Percentiles rank a stretch among this genome's conserved stretches.
Conservation (phyloP, 441 rosid genomes). For the Populus hybrid region DNA sequence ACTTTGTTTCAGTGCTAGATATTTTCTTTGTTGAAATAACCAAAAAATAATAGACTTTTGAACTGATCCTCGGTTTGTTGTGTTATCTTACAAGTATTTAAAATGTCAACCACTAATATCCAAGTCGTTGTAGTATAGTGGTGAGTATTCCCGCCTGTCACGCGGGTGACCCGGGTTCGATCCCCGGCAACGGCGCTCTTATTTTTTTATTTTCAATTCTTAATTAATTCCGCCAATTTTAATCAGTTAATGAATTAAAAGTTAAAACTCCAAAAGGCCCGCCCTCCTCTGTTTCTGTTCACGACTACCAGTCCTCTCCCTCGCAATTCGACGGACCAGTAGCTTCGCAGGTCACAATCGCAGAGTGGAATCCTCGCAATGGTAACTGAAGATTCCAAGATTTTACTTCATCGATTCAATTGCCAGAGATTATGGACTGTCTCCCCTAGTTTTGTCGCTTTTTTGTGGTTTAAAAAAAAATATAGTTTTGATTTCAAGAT, state of each 20-base stretch:
- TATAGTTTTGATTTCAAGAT: too few species aligned
- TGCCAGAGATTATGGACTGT: slow-evolving; percentile 88
- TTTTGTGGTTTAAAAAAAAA: too few species aligned
- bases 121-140: slow-evolving; percentile 67
- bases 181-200: slow-evolving; percentile 72
- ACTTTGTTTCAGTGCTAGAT: too few species aligned
- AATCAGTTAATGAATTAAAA: too few species aligned
- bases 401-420: slow-evolving; percentile 80
- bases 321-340: slow-evolving; percentile 68
- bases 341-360: slow-evolving; percentile 79
- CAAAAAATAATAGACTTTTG: too few species aligned
- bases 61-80: too few species aligned
- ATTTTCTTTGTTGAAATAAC: too few species aligned
- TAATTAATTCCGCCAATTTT: too few species aligned
- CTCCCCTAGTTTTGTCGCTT: slow-evolving; percentile 45
- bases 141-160: slow-evolving; percentile 95
- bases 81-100: accelerated
- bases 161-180: slow-evolving; percentile 93
- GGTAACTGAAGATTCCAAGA: slow-evolving; percentile 83
- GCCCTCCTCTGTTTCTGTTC: too few species aligned
- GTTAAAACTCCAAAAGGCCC: too few species aligned
- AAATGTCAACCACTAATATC: accelerated
- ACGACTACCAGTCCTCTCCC: too few species aligned
- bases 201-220: too few species aligned
- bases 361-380: slow-evolving; percentile 93